These are phyloP conservation scores for Cinnamomum micranthum DNA, from an alignment of 164 flowering plant genomes.

Conservation along the genomic window DNA sequence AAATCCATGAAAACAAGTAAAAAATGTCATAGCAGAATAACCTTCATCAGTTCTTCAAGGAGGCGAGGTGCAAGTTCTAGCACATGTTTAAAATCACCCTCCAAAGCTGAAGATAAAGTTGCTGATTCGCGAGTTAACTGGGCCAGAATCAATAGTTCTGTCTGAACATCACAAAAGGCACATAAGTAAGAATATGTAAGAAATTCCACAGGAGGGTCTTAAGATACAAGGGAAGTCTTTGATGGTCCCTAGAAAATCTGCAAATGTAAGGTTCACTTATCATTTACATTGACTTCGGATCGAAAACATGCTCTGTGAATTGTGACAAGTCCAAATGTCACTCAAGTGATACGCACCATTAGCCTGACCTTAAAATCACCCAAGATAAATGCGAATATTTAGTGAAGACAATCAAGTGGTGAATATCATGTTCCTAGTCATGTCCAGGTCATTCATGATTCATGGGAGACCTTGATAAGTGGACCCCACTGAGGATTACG, in stretches of 20 bases:
- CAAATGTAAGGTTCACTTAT: too few species aligned
- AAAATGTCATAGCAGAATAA: constrained; percentile 13
- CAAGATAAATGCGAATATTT: too few species aligned
- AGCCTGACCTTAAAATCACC: too few species aligned
- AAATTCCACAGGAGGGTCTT: neutral
- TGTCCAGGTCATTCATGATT: neutral
- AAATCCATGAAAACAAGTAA: neutral
- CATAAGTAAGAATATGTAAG: neutral
- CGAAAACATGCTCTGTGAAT: too few species aligned
- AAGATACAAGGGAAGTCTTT: too few species aligned
- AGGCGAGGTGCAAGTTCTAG: constrained; percentile 92
- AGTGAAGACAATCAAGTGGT: too few species aligned
- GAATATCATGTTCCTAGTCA: neutral
- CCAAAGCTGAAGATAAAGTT: constrained; percentile 54
- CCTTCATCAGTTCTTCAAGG: constrained; percentile 96
- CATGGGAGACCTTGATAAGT: neutral
- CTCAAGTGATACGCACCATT: too few species aligned
- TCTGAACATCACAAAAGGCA: constrained; percentile 44
- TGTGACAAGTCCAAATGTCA: too few species aligned
- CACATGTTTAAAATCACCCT: constrained; percentile 64
- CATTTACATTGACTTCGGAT: too few species aligned
- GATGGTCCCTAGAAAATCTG: too few species aligned
- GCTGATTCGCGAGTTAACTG: constrained; percentile 79
- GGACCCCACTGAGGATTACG: neutral
- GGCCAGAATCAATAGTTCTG: constrained; percentile 86